Evolutionary conservation across 2,329 filamentous ascomycete genomes (phyloP), one percentile per base, ranked within the genome.

Genomic region (Cercospora beticola): DNA sequence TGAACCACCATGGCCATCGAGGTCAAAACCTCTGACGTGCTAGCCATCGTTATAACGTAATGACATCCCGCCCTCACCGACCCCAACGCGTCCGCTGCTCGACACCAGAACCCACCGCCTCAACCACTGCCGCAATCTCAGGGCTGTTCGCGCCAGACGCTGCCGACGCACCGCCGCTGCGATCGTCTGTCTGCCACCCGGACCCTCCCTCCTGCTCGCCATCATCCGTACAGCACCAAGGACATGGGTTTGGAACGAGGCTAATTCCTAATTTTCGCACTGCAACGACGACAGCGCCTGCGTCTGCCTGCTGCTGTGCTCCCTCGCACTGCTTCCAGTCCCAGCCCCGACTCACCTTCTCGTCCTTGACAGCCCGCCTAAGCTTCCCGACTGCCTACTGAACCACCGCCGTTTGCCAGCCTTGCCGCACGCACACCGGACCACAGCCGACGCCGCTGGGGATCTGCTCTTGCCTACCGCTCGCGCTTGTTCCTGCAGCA

Each of bases 181-280:
- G 0, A 23, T 52, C 46, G 46, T 52, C 36, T n/a, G 36, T 43
- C 36, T n/a, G 36, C 46, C 46, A 7, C 30, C n/a, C 43, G 10
- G 21, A 6, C 12, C 46, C 12, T n/a, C 12, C 46, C 12, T n/a
- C 28, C 43, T n/a, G 40, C 40, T 33, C 43, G 43, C 61, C 31
- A 49, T 62, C 36, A 30, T 18, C 59, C 59, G 36, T 49, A 21
- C 40, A 33, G 58, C 28, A 49, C 64, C 64, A 56, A 12, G 28
- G 26, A 58, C 64, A 62, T 61, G 64, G 64, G 46, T 62, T 30
- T 4, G 64, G 57, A 56, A 61, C 64, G 43, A 66, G 57, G n/a
- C 59, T 62, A 46, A 30, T 36, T 18, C 36, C 36, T n/a, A 43
- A 23, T 30, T n/a, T 30, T 28, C 36, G 30, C 43, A 36, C 36